These are phyloP conservation scores for Aegilops umbellulata DNA, from an alignment of 176 grass and related monocot species.

Conservation along the genomic window DNA sequence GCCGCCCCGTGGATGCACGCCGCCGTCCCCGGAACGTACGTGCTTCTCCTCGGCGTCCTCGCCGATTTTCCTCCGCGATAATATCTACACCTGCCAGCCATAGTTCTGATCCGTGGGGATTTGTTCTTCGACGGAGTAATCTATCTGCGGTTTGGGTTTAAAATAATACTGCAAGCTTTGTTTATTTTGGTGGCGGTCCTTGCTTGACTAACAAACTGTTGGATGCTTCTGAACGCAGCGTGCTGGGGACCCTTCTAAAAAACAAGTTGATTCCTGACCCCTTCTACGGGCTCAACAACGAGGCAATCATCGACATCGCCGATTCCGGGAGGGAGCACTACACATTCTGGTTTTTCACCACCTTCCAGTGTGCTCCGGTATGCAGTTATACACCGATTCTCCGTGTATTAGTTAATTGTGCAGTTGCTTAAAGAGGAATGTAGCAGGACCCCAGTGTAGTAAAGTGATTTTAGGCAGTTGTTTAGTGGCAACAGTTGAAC, in stretches of 20 bases:
- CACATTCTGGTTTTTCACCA: slow-evolving; percentile 97
- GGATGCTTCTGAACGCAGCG: slow-evolving; percentile 43
- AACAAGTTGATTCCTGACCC: slow-evolving; percentile 86
- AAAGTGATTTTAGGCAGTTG: slow-evolving; percentile 5
- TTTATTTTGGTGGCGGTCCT: neutral
- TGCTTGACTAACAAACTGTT: neutral
- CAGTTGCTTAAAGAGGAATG: neutral
- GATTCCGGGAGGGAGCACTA: slow-evolving; percentile 89
- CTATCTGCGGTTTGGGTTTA: neutral
- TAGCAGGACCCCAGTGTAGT: neutral
- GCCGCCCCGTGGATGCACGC: slow-evolving; percentile 80
- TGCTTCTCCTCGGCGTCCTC: neutral
- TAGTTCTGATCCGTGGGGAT: neutral
- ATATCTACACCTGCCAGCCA: neutral
- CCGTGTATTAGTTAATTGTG: neutral
- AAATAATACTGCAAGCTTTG: neutral
- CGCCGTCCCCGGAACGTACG: slow-evolving; percentile 88
- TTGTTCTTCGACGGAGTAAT: slow-evolving; percentile 8
- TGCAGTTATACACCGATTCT: neutral
- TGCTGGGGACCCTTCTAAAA: slow-evolving; percentile 86
- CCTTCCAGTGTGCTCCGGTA: slow-evolving; percentile 73
- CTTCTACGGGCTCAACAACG: slow-evolving; percentile 96
- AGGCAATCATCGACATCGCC: slow-evolving; percentile 90
- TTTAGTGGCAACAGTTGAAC: neutral
- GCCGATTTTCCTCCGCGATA: neutral